Conservation (phyloP, 345 rosid species). For the Limnanthes douglasii region DNA sequence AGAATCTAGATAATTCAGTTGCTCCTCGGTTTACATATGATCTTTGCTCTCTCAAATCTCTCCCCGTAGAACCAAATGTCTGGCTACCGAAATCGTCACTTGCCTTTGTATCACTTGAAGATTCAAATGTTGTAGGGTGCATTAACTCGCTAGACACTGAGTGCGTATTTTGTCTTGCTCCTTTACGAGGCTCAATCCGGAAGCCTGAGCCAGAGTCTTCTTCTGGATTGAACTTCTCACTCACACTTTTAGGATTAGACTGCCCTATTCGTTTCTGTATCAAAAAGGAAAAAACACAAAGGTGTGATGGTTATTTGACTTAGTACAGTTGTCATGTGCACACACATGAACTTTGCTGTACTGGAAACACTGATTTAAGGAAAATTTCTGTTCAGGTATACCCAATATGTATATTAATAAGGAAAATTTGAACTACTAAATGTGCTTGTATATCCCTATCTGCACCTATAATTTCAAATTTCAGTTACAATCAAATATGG, state of each 20-base stretch:
- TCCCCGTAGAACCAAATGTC: slow-evolving; percentile 18
- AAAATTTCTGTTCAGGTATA: too few species aligned
- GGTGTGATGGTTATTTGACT: slow-evolving; percentile 8
- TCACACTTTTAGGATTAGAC: slow-evolving; percentile 22
- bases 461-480: too few species aligned
- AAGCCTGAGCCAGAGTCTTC: slow-evolving; percentile 35
- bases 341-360: too few species aligned
- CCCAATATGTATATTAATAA: too few species aligned
- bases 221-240: slow-evolving; percentile 24
- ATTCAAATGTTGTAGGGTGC: too few species aligned
- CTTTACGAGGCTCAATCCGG: slow-evolving; percentile 26
- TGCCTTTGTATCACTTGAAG: slow-evolving; percentile 18
- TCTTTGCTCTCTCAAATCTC: slow-evolving; percentile 30
- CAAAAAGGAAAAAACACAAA: not conserved
- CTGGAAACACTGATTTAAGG: too few species aligned
- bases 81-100: slow-evolving; percentile 14
- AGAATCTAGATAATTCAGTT: slow-evolving; percentile 44
- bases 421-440: too few species aligned
- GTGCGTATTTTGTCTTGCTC: slow-evolving; percentile 11
- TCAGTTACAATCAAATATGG: too few species aligned
- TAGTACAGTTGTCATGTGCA: not conserved
- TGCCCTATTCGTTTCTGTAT: slow-evolving; percentile 37
- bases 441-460: too few species aligned
- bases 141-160: too few species aligned
- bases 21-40: slow-evolving; percentile 30